A percentile compares a stretch with the other conserved stretches of the same genome.
Conservation (phyloP, 495 filamentous ascomycete species). For the Physcia stellaris region DNA sequence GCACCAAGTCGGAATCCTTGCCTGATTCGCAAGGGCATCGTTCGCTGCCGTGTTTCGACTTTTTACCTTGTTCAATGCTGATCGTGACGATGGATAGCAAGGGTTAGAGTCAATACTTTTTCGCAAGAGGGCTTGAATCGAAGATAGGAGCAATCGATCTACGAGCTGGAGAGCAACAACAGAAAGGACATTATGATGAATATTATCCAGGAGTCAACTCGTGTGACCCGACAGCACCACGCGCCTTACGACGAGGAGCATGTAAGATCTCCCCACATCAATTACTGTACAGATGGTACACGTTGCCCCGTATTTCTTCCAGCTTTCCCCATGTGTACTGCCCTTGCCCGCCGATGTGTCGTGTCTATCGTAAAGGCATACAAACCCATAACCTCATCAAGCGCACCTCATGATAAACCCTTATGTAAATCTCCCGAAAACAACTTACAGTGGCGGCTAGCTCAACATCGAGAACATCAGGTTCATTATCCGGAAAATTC, state of each 20-base stretch:
- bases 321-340: background rate
- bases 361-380: too few species aligned
- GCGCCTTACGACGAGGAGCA: background rate
- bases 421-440: background rate
- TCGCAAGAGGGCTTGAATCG: too few species aligned
- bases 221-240: background rate
- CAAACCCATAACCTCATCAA: background rate
- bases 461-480: background rate
- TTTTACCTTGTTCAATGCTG: too few species aligned
- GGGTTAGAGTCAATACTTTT: too few species aligned
- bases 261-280: background rate
- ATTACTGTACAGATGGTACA: background rate
- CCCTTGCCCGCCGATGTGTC: too few species aligned
- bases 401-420: background rate
- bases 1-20: too few species aligned
- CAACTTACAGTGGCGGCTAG: background rate
- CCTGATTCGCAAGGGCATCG: too few species aligned
- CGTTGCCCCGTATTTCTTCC: background rate
- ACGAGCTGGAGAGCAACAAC: background rate
- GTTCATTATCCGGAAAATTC: background rate
- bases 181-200: background rate
- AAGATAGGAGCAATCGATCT: too few species aligned
- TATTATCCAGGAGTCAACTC: background rate
- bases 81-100: too few species aligned
- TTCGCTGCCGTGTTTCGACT: too few species aligned